Percentiles rank a stretch among this genome's conserved stretches.
These are phyloP conservation scores for Blastobotrys illinoisensis DNA, from an alignment of 1,139 yeast genomes.

Conservation along the genomic window DNA sequence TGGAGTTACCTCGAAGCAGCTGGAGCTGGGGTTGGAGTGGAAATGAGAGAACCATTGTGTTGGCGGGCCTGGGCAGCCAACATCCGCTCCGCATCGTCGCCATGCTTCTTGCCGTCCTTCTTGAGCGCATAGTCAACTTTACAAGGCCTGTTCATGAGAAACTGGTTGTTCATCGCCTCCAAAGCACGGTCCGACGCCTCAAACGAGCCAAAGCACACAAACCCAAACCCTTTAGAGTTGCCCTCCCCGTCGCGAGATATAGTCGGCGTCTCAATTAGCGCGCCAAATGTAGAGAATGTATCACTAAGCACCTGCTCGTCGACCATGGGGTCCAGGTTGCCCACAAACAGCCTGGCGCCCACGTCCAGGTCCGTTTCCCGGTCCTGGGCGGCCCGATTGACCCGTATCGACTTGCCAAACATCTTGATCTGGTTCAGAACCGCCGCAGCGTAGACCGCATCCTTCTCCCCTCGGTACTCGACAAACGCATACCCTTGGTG, in stretches of 20 bases:
- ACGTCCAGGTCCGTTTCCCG: slow-evolving; percentile 42
- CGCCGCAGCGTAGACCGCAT: slow-evolving; percentile 65
- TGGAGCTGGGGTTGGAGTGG: background rate
- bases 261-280: slow-evolving; percentile 46
- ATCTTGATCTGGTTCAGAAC: slow-evolving; percentile 59
- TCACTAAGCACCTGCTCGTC: slow-evolving; percentile 54
- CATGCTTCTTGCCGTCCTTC: slow-evolving; percentile 60
- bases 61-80: slow-evolving; percentile 63
- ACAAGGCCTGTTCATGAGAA: slow-evolving; percentile 62
- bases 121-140: slow-evolving; percentile 68
- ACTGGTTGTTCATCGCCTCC: slow-evolving; percentile 60
- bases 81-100: slow-evolving; percentile 71
- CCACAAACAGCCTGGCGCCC: slow-evolving; percentile 73
- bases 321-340: slow-evolving; percentile 63
- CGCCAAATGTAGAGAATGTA: slow-evolving; percentile 70
- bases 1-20: background rate
- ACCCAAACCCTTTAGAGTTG: slow-evolving; percentile 59
- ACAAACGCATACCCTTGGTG: slow-evolving; percentile 91
- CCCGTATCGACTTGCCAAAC: slow-evolving; percentile 57
- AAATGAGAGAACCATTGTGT: slow-evolving; percentile 22
- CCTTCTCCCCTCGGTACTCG: slow-evolving; percentile 55
- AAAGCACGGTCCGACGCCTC: slow-evolving; percentile 70
- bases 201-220: slow-evolving; percentile 56
- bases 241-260: slow-evolving; percentile 51
- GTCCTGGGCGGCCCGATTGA: slow-evolving; percentile 46